Evolutionary conservation across 768 basidiomycete species (phyloP).

Genomic region (Amanita rubescens): DNA sequence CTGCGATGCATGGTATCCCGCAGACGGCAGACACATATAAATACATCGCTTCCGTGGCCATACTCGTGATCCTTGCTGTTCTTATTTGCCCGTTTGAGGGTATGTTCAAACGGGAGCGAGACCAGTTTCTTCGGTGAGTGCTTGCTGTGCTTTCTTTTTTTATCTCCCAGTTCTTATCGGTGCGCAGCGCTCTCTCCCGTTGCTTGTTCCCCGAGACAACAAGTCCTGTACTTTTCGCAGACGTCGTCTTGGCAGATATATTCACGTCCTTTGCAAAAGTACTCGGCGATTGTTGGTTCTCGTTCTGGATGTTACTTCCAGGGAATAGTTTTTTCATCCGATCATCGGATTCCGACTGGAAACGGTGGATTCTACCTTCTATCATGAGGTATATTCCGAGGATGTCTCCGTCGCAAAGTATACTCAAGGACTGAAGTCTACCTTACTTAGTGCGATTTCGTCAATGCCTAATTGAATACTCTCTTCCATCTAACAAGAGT

Average conservation of each 20-base stretch:
- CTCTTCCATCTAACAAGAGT: slow-evolving; percentile 50
- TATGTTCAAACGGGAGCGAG: slow-evolving; percentile 63
- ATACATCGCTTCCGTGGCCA: slow-evolving; percentile 65
- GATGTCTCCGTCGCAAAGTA: not conserved
- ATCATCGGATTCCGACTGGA: slow-evolving; percentile 54
- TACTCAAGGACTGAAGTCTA: slow-evolving; percentile 34
- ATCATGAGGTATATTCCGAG: slow-evolving; percentile 69
- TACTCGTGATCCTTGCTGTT: slow-evolving; percentile 45
- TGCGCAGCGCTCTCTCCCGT: slow-evolving; percentile 57
- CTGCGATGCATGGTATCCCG: slow-evolving; percentile 48
- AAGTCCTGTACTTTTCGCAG: slow-evolving; percentile 74
- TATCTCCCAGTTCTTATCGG: slow-evolving; percentile 3
- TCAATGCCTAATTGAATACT: slow-evolving; percentile 89
- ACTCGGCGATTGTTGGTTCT: slow-evolving; percentile 89
- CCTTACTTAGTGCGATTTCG: slow-evolving; percentile 89
- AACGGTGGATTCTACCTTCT: slow-evolving; percentile 70
- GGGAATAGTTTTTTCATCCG: slow-evolving; percentile 67
- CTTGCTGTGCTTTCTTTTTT: slow-evolving; percentile 3
- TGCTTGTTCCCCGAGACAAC: slow-evolving; percentile 62
- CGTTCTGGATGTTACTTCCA: slow-evolving; percentile 77
- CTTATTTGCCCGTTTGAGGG: slow-evolving; percentile 65
- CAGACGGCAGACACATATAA: slow-evolving; percentile 66
- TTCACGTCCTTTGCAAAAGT: slow-evolving; percentile 97
- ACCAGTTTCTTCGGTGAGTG: slow-evolving; percentile 72
- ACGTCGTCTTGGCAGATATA: slow-evolving; percentile 92